Percentiles rank a stretch among this genome's conserved stretches.
Conservation (phyloP, 306 rosid genomes). For the Fragaria iinumae region DNA sequence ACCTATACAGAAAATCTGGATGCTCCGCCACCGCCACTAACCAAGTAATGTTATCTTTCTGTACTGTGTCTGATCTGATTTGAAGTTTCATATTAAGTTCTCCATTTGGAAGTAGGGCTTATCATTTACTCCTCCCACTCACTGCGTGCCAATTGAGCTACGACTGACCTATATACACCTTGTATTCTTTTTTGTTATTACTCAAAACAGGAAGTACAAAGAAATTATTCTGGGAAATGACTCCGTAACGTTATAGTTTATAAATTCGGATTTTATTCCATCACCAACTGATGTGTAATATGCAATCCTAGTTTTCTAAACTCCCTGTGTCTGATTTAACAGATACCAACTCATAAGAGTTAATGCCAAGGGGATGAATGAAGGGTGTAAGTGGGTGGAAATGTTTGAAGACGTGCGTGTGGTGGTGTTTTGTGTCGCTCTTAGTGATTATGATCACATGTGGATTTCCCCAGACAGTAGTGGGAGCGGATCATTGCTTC, state of each 20-base stretch:
- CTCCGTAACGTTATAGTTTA: background rate
- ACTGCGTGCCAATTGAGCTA: background rate
- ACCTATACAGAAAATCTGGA: constrained; percentile 74
- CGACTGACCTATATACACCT: background rate
- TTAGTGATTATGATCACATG: constrained; percentile 81
- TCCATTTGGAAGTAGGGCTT: background rate
- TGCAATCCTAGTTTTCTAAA: constrained; percentile 2
- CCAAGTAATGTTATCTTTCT: constrained; percentile 53
- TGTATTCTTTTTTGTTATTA: background rate
- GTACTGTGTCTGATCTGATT: constrained; percentile 2
- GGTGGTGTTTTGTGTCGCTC: constrained; percentile 72
- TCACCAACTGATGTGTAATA: background rate
- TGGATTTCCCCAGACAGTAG: constrained; percentile 56
- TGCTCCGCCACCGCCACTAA: constrained; percentile 66
- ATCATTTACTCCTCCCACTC: background rate
- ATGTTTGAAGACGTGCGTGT: constrained; percentile 97
- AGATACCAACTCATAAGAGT: constrained; percentile 97
- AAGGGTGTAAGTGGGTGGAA: constrained; percentile 97
- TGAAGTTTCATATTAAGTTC: background rate
- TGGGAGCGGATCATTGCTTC: constrained; percentile 72
- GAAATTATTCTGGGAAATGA: background rate
- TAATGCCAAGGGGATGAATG: constrained; percentile 89
- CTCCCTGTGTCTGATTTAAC: constrained; percentile 28
- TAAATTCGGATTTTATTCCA: background rate
- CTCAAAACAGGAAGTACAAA: background rate